These are phyloP conservation scores for Vaccinium macrocarpon DNA, from an alignment of 148 eudicot genomes.

Conservation along the genomic window DNA sequence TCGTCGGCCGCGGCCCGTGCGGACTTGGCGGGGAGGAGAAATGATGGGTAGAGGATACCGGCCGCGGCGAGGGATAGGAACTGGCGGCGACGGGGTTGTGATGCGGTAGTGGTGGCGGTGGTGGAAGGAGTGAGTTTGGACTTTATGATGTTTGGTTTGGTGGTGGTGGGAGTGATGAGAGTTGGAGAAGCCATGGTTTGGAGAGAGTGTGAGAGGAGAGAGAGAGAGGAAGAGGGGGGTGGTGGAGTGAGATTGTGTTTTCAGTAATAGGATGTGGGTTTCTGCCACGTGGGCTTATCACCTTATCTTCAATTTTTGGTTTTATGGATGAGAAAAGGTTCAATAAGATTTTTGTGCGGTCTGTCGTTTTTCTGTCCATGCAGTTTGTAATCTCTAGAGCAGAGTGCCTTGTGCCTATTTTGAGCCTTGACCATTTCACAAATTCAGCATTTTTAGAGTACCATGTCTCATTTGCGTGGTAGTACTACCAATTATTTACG, in stretches of 20 bases:
- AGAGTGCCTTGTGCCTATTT: neutral
- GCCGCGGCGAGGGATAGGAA: constrained; percentile 38
- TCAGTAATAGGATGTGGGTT: constrained; percentile 15
- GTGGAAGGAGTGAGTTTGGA: constrained; percentile 27
- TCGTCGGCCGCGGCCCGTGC: constrained; percentile 64
- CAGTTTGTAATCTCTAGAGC: neutral
- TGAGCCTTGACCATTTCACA: too few species aligned
- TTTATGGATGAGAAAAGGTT: constrained; percentile 61
- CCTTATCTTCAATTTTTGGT: constrained; percentile 58
- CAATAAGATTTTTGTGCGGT: constrained; percentile 26
- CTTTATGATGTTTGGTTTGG: constrained; percentile 34
- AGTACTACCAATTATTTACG: too few species aligned
- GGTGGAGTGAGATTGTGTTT: constrained; percentile 6
- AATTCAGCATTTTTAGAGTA: too few species aligned
- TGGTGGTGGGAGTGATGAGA: constrained; percentile 37
- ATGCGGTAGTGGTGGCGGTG: constrained; percentile 19
- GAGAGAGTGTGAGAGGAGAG: neutral
- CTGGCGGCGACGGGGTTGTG: constrained; percentile 38
- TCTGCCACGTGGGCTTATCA: constrained; percentile 72
- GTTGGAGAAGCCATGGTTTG: constrained; percentile 13
- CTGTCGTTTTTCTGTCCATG: neutral
- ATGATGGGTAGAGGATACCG: constrained; percentile 21
- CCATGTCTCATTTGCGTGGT: too few species aligned
- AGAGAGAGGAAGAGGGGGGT: neutral
- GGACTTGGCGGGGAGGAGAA: constrained; percentile 20